A percentile compares a stretch with the other conserved stretches of the same genome.
phyloP scores from a whole-genome alignment of 495 filamentous ascomycete genomes.

The Astrothelium macrocarpum region DNA sequence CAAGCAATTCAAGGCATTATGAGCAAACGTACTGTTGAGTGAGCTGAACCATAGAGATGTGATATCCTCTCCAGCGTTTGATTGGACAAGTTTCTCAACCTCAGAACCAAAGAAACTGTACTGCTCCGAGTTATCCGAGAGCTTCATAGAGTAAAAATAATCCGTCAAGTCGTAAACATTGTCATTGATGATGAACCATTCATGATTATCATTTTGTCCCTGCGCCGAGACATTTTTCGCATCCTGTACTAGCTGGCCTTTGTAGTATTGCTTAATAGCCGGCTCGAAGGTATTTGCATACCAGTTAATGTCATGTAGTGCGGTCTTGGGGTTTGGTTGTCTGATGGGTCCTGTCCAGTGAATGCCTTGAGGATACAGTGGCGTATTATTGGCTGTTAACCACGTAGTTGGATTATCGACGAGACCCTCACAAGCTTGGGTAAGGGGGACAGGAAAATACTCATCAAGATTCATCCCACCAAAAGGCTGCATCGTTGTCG shows the following conservation, averaged over 20 bases:
- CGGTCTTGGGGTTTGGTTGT: slow-evolving; percentile 43
- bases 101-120: slow-evolving; percentile 61
- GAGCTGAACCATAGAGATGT: slow-evolving; percentile 49
- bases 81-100: slow-evolving; percentile 55
- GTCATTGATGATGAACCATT: slow-evolving; percentile 69
- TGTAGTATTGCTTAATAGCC: slow-evolving; percentile 72
- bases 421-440: slow-evolving; percentile 58
- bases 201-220: slow-evolving; percentile 56
- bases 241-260: slow-evolving; percentile 71
- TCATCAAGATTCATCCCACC: slow-evolving; percentile 67
- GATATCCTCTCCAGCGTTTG: slow-evolving; percentile 71
- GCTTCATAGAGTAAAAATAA: slow-evolving; percentile 65
- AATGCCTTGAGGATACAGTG: slow-evolving; percentile 37
- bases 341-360: slow-evolving; percentile 58
- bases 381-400: slow-evolving; percentile 56
- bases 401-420: slow-evolving; percentile 43
- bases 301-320: slow-evolving; percentile 59
- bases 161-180: slow-evolving; percentile 83
- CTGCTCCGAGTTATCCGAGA: slow-evolving; percentile 37
- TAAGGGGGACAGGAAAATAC: slow-evolving; percentile 78
- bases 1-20: slow-evolving; percentile 63
- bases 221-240: slow-evolving; percentile 43
- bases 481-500: slow-evolving; percentile 61
- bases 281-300: slow-evolving; percentile 65
- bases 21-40: slow-evolving; percentile 37